These are phyloP conservation scores for Pichia sp. DNA, from an alignment of 1,139 yeast species.

Conservation along the genomic window DNA sequence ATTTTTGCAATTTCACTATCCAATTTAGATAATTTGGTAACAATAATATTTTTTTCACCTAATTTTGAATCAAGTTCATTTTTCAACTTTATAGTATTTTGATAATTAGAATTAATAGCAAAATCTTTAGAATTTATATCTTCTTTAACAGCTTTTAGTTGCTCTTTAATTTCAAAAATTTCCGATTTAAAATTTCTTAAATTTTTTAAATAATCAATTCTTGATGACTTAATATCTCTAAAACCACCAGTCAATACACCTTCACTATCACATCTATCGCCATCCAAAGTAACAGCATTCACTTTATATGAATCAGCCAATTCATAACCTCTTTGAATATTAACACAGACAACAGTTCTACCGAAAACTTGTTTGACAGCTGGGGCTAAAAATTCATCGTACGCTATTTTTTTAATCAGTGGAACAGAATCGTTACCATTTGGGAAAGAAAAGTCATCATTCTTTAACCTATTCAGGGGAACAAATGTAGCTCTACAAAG, in stretches of 20 bases:
- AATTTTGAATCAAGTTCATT: slow-evolving; percentile 36
- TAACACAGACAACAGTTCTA: slow-evolving; percentile 68
- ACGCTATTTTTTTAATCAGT: slow-evolving; percentile 64
- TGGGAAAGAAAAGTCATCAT: slow-evolving; percentile 42
- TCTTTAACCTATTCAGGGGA: slow-evolving; percentile 70
- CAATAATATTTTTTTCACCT: slow-evolving; percentile 40
- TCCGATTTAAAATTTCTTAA: slow-evolving; percentile 47
- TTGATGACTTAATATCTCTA: slow-evolving; percentile 59
- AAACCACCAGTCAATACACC: slow-evolving; percentile 92
- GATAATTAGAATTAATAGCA: slow-evolving; percentile 40
- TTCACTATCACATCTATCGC: slow-evolving; percentile 77
- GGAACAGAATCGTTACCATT: slow-evolving; percentile 62
- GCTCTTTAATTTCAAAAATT: slow-evolving; percentile 33
- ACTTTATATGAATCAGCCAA: slow-evolving; percentile 57
- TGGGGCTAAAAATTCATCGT: slow-evolving; percentile 44
- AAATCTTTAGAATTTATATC: slow-evolving; percentile 42
- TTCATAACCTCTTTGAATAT: slow-evolving; percentile 63
- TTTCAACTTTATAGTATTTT: slow-evolving; percentile 37
- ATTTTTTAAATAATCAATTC: slow-evolving; percentile 62
- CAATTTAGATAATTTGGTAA: slow-evolving; percentile 37
- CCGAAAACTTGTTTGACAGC: slow-evolving; percentile 82
- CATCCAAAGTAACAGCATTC: slow-evolving; percentile 83
- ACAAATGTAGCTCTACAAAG: slow-evolving; percentile 86
- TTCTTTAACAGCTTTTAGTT: slow-evolving; percentile 37
- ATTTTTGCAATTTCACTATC: slow-evolving; percentile 37